Conservation (phyloP, 2,329 filamentous ascomycete species). For the Fusarium austroafricanum region DNA sequence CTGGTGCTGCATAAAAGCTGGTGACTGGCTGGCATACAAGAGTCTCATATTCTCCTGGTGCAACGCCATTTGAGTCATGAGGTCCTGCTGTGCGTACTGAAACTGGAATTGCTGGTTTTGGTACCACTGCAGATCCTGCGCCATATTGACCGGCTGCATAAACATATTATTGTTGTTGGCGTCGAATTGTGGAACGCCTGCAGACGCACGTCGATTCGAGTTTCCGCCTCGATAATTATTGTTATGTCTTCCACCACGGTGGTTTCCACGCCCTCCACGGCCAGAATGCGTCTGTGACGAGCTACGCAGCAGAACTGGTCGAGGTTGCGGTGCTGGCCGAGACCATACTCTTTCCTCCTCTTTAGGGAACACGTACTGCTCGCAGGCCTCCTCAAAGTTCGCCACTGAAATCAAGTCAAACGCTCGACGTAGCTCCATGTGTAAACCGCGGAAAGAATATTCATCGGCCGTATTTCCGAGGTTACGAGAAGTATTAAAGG, state of each 20-base stretch:
- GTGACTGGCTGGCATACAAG: conserved; percentile 50
- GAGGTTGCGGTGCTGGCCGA: conserved; percentile 65
- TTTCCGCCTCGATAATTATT: conserved; percentile 58
- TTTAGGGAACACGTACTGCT: conserved; percentile 87
- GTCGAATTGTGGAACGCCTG: conserved; percentile 64
- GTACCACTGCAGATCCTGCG: conserved; percentile 64
- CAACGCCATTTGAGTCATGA: conserved; percentile 57
- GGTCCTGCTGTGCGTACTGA: conserved; percentile 55
- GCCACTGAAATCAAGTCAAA: conserved; percentile 84
- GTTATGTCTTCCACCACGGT: conserved; percentile 61
- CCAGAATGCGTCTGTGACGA: conserved; percentile 68
- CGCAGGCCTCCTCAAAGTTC: conserved; percentile 85
- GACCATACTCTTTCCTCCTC: conserved; percentile 76
- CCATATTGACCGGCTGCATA: conserved; percentile 57
- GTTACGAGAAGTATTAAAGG: conserved; percentile 90
- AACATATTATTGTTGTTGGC: conserved; percentile 54
- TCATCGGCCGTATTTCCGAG: conserved; percentile 97
- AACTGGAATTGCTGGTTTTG: conserved; percentile 57
- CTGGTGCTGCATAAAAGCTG: conserved; percentile 51
- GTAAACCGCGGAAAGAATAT: conserved; percentile 90
- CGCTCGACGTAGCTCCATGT: conserved; percentile 87
- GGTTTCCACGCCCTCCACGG: conserved; percentile 62
- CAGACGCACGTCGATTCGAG: conserved; percentile 64
- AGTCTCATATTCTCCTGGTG: conserved; percentile 54
- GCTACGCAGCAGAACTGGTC: conserved; percentile 69